Conservation (phyloP, 192 early-diverging fungal genomes). For the Neocallimastix lanati region DNA sequence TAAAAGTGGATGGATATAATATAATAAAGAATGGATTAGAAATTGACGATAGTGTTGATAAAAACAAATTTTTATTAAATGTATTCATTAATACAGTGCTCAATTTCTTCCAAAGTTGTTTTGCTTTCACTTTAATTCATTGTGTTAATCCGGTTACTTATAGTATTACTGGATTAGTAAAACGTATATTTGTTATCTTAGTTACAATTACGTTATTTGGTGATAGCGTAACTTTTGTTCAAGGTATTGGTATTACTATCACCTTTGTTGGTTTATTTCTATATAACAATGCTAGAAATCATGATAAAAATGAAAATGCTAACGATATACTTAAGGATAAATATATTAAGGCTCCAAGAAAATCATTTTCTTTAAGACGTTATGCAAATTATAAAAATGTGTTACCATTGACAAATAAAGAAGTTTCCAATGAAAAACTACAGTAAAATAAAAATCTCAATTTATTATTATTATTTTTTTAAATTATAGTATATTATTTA, state of each 20-base stretch:
- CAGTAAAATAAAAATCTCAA: neutral
- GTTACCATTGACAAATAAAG: neutral
- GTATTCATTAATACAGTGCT: conserved; percentile 60
- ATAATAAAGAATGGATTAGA: neutral
- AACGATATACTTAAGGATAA: conserved; percentile 2
- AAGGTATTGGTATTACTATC: conserved; percentile 53
- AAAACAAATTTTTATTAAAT: neutral
- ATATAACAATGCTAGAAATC: conserved; percentile 63
- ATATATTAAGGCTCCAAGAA: neutral
- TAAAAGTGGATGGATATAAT: neutral
- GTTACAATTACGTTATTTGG: conserved; percentile 67
- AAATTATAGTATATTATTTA: too few relatives aligned
- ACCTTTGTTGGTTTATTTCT: conserved; percentile 71
- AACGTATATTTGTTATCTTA: conserved; percentile 80
- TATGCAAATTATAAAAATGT: neutral
- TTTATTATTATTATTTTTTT: too few relatives aligned
- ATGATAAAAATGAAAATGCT: conserved; percentile 22
- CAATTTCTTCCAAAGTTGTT: conserved; percentile 63
- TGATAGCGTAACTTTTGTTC: conserved; percentile 43
- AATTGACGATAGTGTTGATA: neutral
- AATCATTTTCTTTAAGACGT: neutral
- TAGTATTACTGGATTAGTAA: conserved; percentile 65
- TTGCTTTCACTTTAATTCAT: conserved; percentile 61
- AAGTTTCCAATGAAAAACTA: neutral
- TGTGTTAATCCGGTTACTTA: conserved; percentile 72